Conservation (phyloP, 176 grass and related monocot genomes). For the Eleusine indica region DNA sequence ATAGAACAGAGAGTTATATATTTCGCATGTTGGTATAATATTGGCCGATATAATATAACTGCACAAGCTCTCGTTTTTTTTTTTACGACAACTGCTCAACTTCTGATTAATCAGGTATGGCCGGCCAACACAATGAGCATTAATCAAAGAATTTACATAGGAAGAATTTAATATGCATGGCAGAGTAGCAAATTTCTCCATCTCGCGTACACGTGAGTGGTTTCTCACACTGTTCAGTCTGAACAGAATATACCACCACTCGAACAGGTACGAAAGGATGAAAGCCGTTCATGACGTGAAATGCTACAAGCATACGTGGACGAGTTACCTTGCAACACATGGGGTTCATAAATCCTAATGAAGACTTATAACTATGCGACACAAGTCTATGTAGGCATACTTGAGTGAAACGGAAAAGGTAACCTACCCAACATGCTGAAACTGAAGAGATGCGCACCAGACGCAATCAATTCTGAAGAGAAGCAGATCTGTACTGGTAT, state of each 20-base stretch:
- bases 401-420: slow-evolving; percentile 43
- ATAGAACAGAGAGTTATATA: too few species aligned
- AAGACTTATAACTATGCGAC: slow-evolving; percentile 34
- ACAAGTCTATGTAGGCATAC: slow-evolving; percentile 33
- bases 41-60: too few species aligned
- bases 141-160: too few species aligned
- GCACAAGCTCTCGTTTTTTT: too few species aligned
- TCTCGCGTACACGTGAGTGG: background rate
- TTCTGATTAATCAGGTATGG: too few species aligned
- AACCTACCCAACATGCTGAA: slow-evolving; percentile 32
- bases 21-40: too few species aligned
- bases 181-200: too few species aligned
- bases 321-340: slow-evolving; percentile 26
- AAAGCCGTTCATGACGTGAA: background rate
- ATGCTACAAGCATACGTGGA: background rate
- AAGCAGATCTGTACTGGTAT: slow-evolving; percentile 29
- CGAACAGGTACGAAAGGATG: too few species aligned
- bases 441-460: slow-evolving; percentile 5
- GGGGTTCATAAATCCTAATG: slow-evolving; percentile 29
- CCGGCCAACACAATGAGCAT: too few species aligned
- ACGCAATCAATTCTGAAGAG: slow-evolving; percentile 28
- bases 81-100: too few species aligned
- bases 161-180: too few species aligned
- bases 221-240: background rate
- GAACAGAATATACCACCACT: too few species aligned